Percentiles rank a stretch among this genome's conserved stretches.
Evolutionary conservation across 352 stramenopile genomes (phyloP).

Genomic region (Globisporangium paroecandrum): DNA sequence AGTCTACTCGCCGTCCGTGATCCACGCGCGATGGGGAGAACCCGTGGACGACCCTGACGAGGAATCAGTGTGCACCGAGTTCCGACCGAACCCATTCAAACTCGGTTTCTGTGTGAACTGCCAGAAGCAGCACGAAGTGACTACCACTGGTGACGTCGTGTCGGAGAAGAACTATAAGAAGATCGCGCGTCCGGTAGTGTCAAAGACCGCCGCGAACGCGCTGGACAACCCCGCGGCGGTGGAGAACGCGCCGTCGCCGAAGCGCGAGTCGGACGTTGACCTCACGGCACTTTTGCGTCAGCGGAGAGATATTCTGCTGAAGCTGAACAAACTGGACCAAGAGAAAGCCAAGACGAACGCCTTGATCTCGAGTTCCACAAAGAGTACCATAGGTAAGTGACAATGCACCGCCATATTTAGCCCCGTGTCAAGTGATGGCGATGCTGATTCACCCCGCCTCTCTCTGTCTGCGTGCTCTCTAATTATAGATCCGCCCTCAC

Average conservation of each 20-base stretch:
- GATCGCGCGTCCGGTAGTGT: constrained; percentile 63
- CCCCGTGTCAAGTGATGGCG: neutral
- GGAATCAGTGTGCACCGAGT: constrained; percentile 79
- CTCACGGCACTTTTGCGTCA: constrained; percentile 67
- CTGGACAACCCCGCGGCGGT: constrained; percentile 73
- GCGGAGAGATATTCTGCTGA: constrained; percentile 73
- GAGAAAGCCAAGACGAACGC: constrained; percentile 46
- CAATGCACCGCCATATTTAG: constrained; percentile 1
- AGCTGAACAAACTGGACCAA: constrained; percentile 58
- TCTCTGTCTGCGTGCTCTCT: neutral
- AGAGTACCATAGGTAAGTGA: constrained; percentile 44
- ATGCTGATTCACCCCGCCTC: constrained; percentile 3
- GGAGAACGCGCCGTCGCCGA: constrained; percentile 33
- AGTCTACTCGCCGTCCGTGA: constrained; percentile 71
- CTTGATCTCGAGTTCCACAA: constrained; percentile 22
- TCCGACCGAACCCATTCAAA: constrained; percentile 79
- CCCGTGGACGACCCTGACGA: constrained; percentile 80
- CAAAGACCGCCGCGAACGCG: constrained; percentile 75
- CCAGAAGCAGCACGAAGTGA: constrained; percentile 87
- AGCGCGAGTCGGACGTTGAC: constrained; percentile 81
- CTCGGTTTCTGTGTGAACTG: constrained; percentile 88
- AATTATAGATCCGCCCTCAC: constrained; percentile 25
- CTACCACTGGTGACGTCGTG: constrained; percentile 57
- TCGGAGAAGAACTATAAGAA: constrained; percentile 82
- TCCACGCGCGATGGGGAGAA: constrained; percentile 84